A percentile compares a stretch with the other conserved stretches of the same genome.
phyloP scores from a whole-genome alignment of 768 basidiomycete species.

The Mrakia frigida region DNA sequence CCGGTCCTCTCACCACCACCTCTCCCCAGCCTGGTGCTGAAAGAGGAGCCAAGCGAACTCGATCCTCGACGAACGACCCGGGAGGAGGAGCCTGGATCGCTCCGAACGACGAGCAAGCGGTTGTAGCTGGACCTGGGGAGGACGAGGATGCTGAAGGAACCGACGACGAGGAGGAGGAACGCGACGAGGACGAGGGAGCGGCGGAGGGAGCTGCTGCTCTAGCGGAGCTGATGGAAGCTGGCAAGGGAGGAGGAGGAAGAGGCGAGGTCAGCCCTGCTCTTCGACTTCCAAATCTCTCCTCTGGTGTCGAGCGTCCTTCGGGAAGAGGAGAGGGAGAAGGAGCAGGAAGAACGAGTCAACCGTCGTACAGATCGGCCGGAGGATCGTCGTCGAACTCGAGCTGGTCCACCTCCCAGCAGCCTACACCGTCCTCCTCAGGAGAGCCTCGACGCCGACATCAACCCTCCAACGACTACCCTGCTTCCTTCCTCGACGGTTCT shows the following conservation, averaged over 20 bases:
- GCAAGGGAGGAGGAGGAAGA: not conserved
- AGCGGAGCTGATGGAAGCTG: not conserved
- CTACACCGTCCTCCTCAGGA: not conserved
- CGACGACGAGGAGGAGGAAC: not conserved
- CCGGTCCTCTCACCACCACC: not conserved
- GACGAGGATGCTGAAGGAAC: not conserved
- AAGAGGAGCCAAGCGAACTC: not conserved
- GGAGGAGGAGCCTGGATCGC: not conserved
- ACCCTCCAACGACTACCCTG: not conserved
- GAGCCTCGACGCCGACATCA: not conserved
- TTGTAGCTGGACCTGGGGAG: not conserved
- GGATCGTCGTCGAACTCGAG: not conserved
- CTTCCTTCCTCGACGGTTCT: not conserved
- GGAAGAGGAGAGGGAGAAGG: not conserved
- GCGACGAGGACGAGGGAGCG: not conserved
- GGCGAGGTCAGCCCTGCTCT: not conserved
- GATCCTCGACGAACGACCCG: not conserved
- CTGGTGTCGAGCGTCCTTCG: not conserved
- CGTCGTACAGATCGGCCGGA: not conserved
- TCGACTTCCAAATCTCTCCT: not conserved
- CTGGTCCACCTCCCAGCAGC: not conserved
- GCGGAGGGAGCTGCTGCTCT: not conserved
- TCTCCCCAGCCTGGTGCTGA: not conserved
- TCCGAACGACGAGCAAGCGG: not conserved
- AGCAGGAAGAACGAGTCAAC: not conserved